Evolutionary conservation across 1,139 yeast species (phyloP).

Genomic region (Blastobotrys arbuscula): DNA sequence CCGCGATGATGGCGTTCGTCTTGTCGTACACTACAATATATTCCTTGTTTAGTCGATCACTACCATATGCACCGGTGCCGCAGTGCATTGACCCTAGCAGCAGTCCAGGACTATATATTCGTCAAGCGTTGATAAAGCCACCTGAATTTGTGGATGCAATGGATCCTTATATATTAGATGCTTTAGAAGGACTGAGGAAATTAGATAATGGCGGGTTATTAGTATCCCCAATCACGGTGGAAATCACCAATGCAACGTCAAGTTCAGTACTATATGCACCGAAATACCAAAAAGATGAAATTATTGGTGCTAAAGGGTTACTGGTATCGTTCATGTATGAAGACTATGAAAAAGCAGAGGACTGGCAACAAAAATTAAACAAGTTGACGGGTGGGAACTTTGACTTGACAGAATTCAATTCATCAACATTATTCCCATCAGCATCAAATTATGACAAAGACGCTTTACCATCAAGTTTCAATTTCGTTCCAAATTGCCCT

Average conservation of each 20-base stretch:
- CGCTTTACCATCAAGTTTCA: constrained; percentile 9
- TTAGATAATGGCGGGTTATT: constrained; percentile 6
- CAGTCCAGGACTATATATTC: constrained; percentile 25
- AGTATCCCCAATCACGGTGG: constrained; percentile 12
- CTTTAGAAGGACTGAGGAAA: constrained; percentile 9
- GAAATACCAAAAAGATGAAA: constrained; percentile 2
- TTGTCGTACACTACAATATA: constrained; percentile 49
- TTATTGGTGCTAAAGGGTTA: constrained; percentile 16
- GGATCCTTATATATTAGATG: constrained; percentile 20
- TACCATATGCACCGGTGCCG: constrained; percentile 15
- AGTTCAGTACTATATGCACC: constrained; percentile 8
- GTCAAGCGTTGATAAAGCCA: constrained; percentile 35
- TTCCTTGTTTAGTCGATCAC: constrained; percentile 27
- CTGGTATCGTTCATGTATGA: constrained; percentile 21
- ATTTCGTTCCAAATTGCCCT: constrained; percentile 20
- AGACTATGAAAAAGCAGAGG: constrained; percentile 13
- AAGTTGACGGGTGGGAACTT: not conserved
- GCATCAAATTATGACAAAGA: constrained; percentile 1
- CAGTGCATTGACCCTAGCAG: constrained; percentile 4
- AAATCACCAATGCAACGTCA: constrained; percentile 10
- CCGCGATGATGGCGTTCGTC: constrained; percentile 45
- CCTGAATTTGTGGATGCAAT: constrained; percentile 20
- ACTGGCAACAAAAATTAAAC: constrained; percentile 11
- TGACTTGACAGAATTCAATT: not conserved
- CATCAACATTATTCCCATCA: constrained; percentile 6